Evolutionary conservation across 2,329 filamentous ascomycete species (phyloP), one percentile per base, ranked within the genome.

Genomic region (Verticillium isaacii): DNA sequence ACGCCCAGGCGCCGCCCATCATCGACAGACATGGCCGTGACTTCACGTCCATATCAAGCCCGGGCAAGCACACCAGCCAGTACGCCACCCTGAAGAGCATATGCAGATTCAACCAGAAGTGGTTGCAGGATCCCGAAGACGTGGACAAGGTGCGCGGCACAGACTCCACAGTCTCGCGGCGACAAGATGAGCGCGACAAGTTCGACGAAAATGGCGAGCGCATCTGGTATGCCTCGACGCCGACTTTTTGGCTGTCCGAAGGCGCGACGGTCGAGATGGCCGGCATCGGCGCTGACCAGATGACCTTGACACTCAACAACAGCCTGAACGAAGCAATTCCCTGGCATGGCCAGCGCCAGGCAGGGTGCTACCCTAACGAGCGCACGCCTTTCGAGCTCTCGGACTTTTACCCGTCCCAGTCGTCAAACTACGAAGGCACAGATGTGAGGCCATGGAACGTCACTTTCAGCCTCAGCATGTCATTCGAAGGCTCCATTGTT

Each of bases 21-120:
- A 19, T 36, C 32, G 17, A 45, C n/a, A 52, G 19, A 11, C 25
- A 52, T 9, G 45, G 23, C 29, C 29, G 29, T 7, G n/a, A 52
- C 45, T 12, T 23, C 19, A 19, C 17, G 9, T 52, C 8, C 19
- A 23, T 23, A 8, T 19, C 45, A 8, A 23, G 19, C 5, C 45
- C 19, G 5, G 60, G 59, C 5, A 39, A 59, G 17, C 50, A 57
- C 2, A 41, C 54, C 6, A 66, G 65, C 58, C 60, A 65, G 32
- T 66, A 61, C 29, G 36, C 65, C 15, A 66, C 65, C 3, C 63
- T 66, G n/a, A 65, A 60, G 52, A 57, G 65, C 57, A 63, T 65
- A 9, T 66, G 65, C 56, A 36, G 37, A 1, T 56, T 39, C 15
- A 60, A 63, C 29, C 65, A 66, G 14, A 52, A 23, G 5, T 23